These are phyloP conservation scores for Dendrobium huoshanense DNA, from an alignment of 106 monocot species.

Conservation along the genomic window DNA sequence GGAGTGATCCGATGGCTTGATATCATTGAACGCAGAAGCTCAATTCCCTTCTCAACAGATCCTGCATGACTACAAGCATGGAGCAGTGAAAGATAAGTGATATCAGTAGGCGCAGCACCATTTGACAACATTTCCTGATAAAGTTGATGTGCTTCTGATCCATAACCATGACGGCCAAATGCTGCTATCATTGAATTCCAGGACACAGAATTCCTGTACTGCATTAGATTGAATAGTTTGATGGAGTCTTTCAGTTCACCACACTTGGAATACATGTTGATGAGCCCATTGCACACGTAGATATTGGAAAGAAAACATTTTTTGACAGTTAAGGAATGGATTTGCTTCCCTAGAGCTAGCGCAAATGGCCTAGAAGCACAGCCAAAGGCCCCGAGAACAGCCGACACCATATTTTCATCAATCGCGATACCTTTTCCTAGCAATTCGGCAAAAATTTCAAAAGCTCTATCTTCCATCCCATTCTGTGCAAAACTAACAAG, in stretches of 20 bases:
- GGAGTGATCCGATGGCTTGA: slow-evolving; percentile 26
- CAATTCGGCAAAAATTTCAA: slow-evolving; percentile 49
- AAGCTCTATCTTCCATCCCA: slow-evolving; percentile 61
- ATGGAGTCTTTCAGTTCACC: slow-evolving; percentile 54
- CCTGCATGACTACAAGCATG: slow-evolving; percentile 86
- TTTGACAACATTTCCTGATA: slow-evolving; percentile 54
- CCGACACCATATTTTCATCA: slow-evolving; percentile 59
- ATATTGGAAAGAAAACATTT: slow-evolving; percentile 33
- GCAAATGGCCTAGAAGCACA: slow-evolving; percentile 29
- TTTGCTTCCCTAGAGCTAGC: slow-evolving; percentile 61
- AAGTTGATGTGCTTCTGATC: slow-evolving; percentile 38
- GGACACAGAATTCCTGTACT: slow-evolving; percentile 43
- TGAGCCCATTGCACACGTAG: slow-evolving; percentile 77
- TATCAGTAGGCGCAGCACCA: slow-evolving; percentile 47
- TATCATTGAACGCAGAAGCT: slow-evolving; percentile 48
- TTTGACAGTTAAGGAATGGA: slow-evolving; percentile 60
- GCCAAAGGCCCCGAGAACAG: slow-evolving; percentile 77
- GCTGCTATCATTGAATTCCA: slow-evolving; percentile 88
- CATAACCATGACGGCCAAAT: slow-evolving; percentile 74
- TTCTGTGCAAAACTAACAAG: slow-evolving; percentile 66
- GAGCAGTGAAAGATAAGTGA: slow-evolving; percentile 80
- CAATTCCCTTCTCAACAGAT: slow-evolving; percentile 50
- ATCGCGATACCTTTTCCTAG: slow-evolving; percentile 27
- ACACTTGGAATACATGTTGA: slow-evolving; percentile 92
- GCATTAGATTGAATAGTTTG: slow-evolving; percentile 47